Evolutionary conservation across 2,329 filamentous ascomycete genomes (phyloP).

Genomic region (Bipolaris sorokiniana): DNA sequence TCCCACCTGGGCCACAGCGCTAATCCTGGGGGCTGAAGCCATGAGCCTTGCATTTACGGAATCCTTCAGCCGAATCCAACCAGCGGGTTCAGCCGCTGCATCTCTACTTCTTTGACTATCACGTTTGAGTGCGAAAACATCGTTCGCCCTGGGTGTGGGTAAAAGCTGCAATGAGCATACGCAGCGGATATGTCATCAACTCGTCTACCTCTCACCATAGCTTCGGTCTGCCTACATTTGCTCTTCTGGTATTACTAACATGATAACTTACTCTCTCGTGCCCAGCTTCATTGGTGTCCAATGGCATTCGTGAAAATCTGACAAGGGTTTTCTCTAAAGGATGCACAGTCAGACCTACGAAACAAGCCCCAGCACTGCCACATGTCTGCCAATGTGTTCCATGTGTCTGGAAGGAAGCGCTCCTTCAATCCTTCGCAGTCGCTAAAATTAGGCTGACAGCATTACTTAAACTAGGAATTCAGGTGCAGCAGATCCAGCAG

Average conservation of each 20-base stretch:
- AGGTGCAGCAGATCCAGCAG: neutral
- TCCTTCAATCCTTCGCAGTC: conserved; percentile 1
- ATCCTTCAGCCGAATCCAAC: neutral
- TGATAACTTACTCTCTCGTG: neutral
- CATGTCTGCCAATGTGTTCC: conserved; percentile 3
- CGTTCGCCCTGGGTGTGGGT: neutral
- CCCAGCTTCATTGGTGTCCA: too few relatives aligned
- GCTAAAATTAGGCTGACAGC: neutral
- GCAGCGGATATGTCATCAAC: neutral
- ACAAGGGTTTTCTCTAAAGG: neutral
- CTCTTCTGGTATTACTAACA: neutral
- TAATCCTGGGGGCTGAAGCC: neutral
- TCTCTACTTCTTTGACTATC: neutral
- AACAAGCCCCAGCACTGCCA: conserved; percentile 17
- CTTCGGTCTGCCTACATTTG: neutral
- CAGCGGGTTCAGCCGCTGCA: neutral
- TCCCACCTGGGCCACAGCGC: neutral
- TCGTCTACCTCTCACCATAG: neutral
- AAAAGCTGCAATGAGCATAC: too few relatives aligned
- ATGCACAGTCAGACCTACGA: neutral
- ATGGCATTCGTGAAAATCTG: neutral
- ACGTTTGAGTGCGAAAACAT: neutral
- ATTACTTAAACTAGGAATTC: neutral
- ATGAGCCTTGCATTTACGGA: neutral
- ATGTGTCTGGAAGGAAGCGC: conserved; percentile 1